Conservation (phyloP, 2,329 filamentous ascomycete genomes). For the Eurotiales sp. region DNA sequence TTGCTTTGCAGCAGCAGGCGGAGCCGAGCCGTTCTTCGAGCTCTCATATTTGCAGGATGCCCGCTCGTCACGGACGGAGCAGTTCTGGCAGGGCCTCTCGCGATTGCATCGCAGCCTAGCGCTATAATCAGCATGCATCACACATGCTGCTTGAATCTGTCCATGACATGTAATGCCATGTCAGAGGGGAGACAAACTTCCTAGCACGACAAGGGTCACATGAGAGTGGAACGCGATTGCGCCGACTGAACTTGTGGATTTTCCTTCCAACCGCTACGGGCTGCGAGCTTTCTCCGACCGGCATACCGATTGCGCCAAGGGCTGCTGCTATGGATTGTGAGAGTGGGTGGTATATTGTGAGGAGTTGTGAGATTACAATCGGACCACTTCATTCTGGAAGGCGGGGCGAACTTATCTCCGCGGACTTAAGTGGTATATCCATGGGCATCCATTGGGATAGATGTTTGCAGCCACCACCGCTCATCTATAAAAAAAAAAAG, state of each 20-base stretch:
- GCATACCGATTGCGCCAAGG: background rate
- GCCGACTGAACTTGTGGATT: slow-evolving; percentile 6
- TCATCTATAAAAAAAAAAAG: background rate
- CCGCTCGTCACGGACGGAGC: slow-evolving; percentile 79
- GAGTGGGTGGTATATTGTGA: too few species aligned
- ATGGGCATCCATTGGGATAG: too few species aligned
- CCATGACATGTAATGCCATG: too few species aligned
- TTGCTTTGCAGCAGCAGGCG: background rate
- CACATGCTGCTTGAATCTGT: too few species aligned
- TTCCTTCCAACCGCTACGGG: background rate
- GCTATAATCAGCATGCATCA: slow-evolving; percentile 21
- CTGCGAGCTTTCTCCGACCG: background rate
- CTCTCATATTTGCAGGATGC: slow-evolving; percentile 67
- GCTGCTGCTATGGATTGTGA: too few species aligned
- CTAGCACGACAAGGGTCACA: slow-evolving; percentile 87
- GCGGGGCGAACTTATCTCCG: background rate
- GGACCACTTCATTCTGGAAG: too few species aligned
- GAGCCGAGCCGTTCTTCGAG: slow-evolving; percentile 45
- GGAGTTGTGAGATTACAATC: too few species aligned
- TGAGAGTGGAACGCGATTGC: slow-evolving; percentile 71
- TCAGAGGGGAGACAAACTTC: slow-evolving; percentile 79
- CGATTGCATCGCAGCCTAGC: slow-evolving; percentile 83
- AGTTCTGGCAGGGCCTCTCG: slow-evolving; percentile 87
- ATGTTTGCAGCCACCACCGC: too few species aligned
- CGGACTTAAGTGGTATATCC: too few species aligned